These are phyloP conservation scores for Fusarium proliferatum DNA, from an alignment of 2,329 filamentous ascomycete genomes.

Conservation along the genomic window DNA sequence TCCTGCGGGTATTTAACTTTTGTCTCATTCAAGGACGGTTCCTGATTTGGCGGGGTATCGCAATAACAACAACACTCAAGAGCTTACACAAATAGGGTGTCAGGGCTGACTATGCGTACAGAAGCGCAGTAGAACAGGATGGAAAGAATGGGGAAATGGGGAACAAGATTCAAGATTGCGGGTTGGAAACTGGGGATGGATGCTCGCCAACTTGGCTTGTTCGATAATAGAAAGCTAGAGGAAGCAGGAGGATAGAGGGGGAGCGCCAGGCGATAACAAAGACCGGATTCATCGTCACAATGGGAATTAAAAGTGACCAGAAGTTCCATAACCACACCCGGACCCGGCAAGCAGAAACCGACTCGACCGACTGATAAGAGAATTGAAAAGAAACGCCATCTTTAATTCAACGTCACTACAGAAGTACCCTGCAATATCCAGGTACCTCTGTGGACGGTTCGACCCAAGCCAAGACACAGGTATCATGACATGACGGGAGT, in stretches of 20 bases:
- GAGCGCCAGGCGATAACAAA: slow-evolving; percentile 35
- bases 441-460: slow-evolving; percentile 22
- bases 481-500: slow-evolving; percentile 23
- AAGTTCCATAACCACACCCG: slow-evolving; percentile 16
- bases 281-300: slow-evolving; percentile 33
- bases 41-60: slow-evolving; percentile 25
- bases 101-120: slow-evolving; percentile 9
- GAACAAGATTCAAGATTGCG: slow-evolving; percentile 27
- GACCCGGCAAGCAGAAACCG: slow-evolving; percentile 21
- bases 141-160: slow-evolving; percentile 40
- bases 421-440: slow-evolving; percentile 21
- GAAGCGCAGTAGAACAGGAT: slow-evolving; percentile 25
- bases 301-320: slow-evolving; percentile 35
- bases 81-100: slow-evolving; percentile 1
- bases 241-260: slow-evolving; percentile 25
- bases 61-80: neutral
- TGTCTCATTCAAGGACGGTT: neutral
- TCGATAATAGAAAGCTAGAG: neutral
- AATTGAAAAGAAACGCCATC: slow-evolving; percentile 32
- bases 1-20: slow-evolving; percentile 1
- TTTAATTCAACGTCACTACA: slow-evolving; percentile 24
- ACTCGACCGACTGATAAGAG: slow-evolving; percentile 44
- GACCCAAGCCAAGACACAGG: slow-evolving; percentile 19
- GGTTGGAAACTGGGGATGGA: slow-evolving; percentile 33
- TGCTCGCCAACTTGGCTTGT: slow-evolving; percentile 8